Evolutionary conservation across 129 eudicot species (phyloP), one percentile per base, ranked within the genome.

Genomic region (Escallonia herrerae): DNA sequence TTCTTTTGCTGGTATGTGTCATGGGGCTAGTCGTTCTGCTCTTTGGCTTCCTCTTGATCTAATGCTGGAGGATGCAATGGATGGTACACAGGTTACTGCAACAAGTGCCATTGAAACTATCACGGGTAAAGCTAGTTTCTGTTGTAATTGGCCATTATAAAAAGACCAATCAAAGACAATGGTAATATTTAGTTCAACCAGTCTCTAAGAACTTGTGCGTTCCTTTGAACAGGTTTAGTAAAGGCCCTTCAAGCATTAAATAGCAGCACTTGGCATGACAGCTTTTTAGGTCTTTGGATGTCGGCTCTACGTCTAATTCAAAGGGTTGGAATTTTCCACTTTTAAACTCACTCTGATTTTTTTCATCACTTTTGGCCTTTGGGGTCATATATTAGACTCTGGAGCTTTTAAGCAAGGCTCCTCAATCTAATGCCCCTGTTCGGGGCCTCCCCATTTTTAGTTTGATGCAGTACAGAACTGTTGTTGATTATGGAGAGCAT

Each of bases 41-140:
- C 65, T 88, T 55, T 93, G 99, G 96, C 91, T 89, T 78, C 99
- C 99, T 73, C 82, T 93, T 58, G 99, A 93, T 84, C 70, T 93
- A 60, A 78, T 82, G 44, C 84, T 93, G 43, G 99, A 93, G 81
- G 99, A 93, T 83, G 80, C 89, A 65, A 76, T 93, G 91, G 96
- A 88, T 74, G 91, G 85, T 72, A 79, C 95, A 71, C 95, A 83
- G 73, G 99, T 86, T 40, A 84, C 76, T 46, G 84, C 99, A 33
- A 77, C 91, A 52, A 86, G 99, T 75, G 90, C 95, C 53, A 79
- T 89, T 62, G 99, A 93, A 74, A 82, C 76, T 39, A 67, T 93
- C 56, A 83, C 90, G 22, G 91, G 98, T 93, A 83, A 69, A 40
- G 8, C 52, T 64, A 7, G 37, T 69, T 55, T 66, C 4, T 42